Conservation (phyloP, 441 rosid genomes). For the Daphne laureola region DNA sequence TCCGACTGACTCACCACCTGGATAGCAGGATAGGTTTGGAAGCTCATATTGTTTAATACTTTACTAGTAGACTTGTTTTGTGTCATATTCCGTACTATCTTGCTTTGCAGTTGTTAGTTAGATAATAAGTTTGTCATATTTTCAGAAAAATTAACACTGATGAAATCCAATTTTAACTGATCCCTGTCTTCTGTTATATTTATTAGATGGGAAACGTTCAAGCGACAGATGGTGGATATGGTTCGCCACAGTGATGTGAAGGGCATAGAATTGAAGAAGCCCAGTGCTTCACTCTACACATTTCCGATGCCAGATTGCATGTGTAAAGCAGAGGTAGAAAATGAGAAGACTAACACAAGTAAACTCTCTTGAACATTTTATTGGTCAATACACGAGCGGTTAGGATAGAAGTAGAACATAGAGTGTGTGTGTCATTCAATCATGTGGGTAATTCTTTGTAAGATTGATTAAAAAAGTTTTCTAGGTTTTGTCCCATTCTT, state of each 20-base stretch:
- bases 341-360: slow-evolving; percentile 17
- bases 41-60: too few relatives aligned
- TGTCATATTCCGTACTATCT: not conserved
- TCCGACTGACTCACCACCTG: too few relatives aligned
- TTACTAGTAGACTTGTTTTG: not conserved
- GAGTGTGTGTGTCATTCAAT: slow-evolving; percentile 6
- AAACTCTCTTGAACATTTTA: slow-evolving; percentile 11
- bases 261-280: slow-evolving; percentile 66
- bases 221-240: slow-evolving; percentile 71
- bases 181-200: slow-evolving; percentile 11
- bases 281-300: slow-evolving; percentile 68
- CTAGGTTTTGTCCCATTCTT: too few relatives aligned
- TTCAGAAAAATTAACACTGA: not conserved
- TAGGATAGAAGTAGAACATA: too few relatives aligned
- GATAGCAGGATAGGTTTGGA: too few relatives aligned
- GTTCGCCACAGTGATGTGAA: slow-evolving; percentile 64
- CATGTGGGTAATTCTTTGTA: slow-evolving; percentile 19
- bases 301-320: slow-evolving; percentile 97
- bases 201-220: slow-evolving; percentile 76
- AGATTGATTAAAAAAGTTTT: too few relatives aligned
- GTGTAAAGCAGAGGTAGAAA: slow-evolving; percentile 47
- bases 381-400: too few relatives aligned
- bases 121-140: not conserved
- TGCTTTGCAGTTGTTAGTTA: not conserved
- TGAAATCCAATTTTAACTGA: not conserved